Evolutionary conservation across 495 filamentous ascomycete species (phyloP), one percentile per base, ranked within the genome.

Genomic region (Lophium mytilinum): DNA sequence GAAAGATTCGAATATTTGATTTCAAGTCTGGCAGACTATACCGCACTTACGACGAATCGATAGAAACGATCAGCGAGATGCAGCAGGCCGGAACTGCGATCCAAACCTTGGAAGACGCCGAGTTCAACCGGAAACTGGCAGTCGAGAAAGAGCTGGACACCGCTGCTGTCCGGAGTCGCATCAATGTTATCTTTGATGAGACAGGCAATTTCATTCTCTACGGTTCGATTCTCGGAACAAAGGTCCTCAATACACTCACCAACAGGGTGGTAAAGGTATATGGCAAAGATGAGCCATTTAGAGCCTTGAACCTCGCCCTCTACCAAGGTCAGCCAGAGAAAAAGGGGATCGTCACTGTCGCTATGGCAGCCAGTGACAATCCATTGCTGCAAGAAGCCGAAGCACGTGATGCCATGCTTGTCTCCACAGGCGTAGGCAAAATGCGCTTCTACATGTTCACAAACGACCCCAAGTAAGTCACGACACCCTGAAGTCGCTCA

Each of bases 401-500:
- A 72, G 81, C 83, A 37, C 82, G 93, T 58, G 93, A 99, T 70
- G 89, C 93, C 0, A 89, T 97, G 70, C 78, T 99, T 17, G 74
- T 94, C 41, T 77, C 79, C 37, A 96, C 92, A 0, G 91, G 87
- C 1, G 83, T 85, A 21, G 87, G 84, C 59, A 99, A 96, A 70
- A 81, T 88, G 35, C 87, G 93, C 50, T 99, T 99, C 76, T 99
- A 97, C 78, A 88, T 96, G 79, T 99, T 95, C 73, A 95, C 88
- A 52, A 95, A 95, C 71, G 88, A 94, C 17, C 80, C 84, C 15
- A 81, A 90, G 4, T 65, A 57, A 52, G 58, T 37, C 10, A n/a
- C 35, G 0, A 1, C 15, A 14, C 1, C 10, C 10, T 48, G 1
- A 24, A 9, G 18, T 24, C 39, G 10, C 41, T 18, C n/a, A 46